Evolutionary conservation across 164 flowering plant genomes (phyloP), one percentile per base, ranked within the genome.

Genomic region (Piper betle): DNA sequence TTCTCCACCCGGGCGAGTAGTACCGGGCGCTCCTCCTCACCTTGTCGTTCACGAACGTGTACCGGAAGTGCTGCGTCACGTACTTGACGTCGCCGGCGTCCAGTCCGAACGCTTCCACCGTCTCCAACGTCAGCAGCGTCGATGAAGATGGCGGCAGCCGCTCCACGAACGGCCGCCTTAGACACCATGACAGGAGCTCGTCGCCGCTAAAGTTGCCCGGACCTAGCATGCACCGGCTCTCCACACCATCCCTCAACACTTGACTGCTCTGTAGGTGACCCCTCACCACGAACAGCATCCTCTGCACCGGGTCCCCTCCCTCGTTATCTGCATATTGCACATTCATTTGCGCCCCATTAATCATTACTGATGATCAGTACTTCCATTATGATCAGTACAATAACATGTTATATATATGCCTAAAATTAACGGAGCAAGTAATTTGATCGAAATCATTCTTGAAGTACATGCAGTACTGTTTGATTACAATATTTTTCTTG

Each of bases 181-280:
- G 81, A 64, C 98, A 89, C 98, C 98, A 93, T 13, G 97, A 93
- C 2, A 93, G 66, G 43, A 89, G 91, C 80, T 89, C 98, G 52
- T 89, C 96, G 0, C 97, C 97, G 17, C 90, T 84, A 82, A 93
- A 89, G 76, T 93, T 93, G 8, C 98, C 97, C 0, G 97, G 98
- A 61, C 97, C 97, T 17, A 89, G 69, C 97, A 93, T 89, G 81
- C 97, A 93, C 56, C 90, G 83, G 64, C 96, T 87, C 62, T 84
- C 75, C 5, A 93, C 80, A 0, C 96, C 96, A n/a, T 93, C 91
- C 15, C 91, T 67, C 7, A 92, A 78, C 0, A 83, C 78, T 80
- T 89, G 98, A 81, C 93, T 84, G 72, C 97, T 93, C 57, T 86
- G 91, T 37, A 93, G 87, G 64, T 89, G 98, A 2, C 98, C 97